These are phyloP conservation scores for Neonectria ditissima DNA, from an alignment of 2,329 filamentous ascomycete species.

Conservation along the genomic window DNA sequence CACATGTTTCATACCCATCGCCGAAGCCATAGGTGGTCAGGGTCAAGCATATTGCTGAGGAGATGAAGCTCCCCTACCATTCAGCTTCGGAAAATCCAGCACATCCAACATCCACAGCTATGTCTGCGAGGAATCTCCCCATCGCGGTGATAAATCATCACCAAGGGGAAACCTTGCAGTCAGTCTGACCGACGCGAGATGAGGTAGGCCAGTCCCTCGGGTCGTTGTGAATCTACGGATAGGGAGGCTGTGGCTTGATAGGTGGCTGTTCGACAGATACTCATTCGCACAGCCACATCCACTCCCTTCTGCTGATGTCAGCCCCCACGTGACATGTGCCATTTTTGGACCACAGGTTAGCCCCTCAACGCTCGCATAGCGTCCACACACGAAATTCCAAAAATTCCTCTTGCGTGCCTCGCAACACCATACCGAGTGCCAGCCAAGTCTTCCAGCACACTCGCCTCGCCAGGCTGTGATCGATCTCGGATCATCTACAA, in stretches of 20 bases:
- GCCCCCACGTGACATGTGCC: conserved; percentile 49
- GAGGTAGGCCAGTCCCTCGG: background rate
- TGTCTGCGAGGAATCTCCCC: background rate
- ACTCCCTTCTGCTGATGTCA: conserved; percentile 45
- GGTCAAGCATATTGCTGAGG: background rate
- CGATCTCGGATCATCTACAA: conserved; percentile 51
- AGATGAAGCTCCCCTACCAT: background rate
- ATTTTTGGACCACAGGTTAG: conserved; percentile 43
- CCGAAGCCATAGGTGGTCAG: background rate
- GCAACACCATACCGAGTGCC: conserved; percentile 55
- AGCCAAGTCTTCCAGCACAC: conserved; percentile 52
- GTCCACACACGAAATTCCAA: conserved; percentile 61
- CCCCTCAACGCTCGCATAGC: conserved; percentile 58
- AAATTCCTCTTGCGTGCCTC: conserved; percentile 54
- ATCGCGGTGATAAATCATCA: background rate
- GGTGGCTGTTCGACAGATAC: conserved; percentile 20
- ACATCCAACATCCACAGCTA: background rate
- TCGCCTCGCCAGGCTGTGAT: conserved; percentile 53
- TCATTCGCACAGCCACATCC: conserved; percentile 34
- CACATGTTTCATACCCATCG: background rate
- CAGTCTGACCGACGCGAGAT: background rate
- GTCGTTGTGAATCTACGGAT: conserved; percentile 5
- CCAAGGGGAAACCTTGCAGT: background rate
- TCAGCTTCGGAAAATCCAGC: background rate
- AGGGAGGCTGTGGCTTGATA: conserved; percentile 33